Percentiles rank a stretch among this genome's conserved stretches.
Evolutionary conservation across 2,329 filamentous ascomycete genomes (phyloP).

Genomic region (Fusarium sacchari): DNA sequence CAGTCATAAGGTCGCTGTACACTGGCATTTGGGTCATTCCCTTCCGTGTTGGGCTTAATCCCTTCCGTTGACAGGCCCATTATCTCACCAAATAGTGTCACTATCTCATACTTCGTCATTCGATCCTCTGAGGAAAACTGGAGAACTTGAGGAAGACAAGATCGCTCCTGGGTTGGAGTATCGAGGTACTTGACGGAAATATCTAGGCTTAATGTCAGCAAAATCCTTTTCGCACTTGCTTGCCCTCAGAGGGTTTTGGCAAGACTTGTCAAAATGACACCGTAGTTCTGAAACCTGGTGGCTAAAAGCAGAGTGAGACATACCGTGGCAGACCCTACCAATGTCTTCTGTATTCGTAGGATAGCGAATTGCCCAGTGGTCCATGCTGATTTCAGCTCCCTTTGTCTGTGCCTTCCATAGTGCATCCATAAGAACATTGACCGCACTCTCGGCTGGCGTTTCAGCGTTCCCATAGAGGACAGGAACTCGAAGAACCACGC

Average conservation of each 20-base stretch:
- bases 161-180: constrained; percentile 55
- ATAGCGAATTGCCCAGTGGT: constrained; percentile 85
- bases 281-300: constrained; percentile 12
- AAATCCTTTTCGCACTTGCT: not conserved
- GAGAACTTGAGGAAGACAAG: constrained; percentile 72
- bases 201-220: constrained; percentile 57
- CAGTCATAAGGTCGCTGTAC: constrained; percentile 89
- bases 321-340: constrained; percentile 77
- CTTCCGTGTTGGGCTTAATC: constrained; percentile 75
- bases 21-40: constrained; percentile 75
- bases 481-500: constrained; percentile 80
- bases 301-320: constrained; percentile 40
- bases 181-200: constrained; percentile 75
- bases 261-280: not conserved
- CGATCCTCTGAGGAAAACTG: constrained; percentile 89
- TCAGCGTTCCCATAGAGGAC: constrained; percentile 85
- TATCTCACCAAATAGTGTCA: constrained; percentile 79
- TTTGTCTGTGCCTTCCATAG: constrained; percentile 78
- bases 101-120: constrained; percentile 92
- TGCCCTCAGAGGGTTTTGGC: not conserved
- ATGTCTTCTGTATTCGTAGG: constrained; percentile 92
- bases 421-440: constrained; percentile 82
- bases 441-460: constrained; percentile 77
- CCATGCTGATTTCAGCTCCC: constrained; percentile 75
- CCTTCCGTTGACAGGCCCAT: constrained; percentile 76